Evolutionary conservation across 2,329 filamentous ascomycete species (phyloP).

Genomic region (Nakataea oryzae): DNA sequence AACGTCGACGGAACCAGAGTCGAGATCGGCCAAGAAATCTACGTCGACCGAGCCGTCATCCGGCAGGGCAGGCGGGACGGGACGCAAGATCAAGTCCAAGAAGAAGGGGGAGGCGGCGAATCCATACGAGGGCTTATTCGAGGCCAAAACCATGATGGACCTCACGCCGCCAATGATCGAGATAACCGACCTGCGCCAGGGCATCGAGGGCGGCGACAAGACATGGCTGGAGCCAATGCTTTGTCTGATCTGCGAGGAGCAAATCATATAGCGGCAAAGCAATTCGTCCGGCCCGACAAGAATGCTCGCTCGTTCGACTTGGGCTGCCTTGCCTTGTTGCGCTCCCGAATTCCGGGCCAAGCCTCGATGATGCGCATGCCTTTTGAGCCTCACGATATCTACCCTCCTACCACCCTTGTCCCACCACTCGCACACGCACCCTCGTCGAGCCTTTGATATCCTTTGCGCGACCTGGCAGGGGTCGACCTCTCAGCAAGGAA

Average conservation of each 20-base stretch:
- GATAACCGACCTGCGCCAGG: slow-evolving; percentile 38
- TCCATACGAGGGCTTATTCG: slow-evolving; percentile 41
- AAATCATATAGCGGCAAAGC: slow-evolving; percentile 26
- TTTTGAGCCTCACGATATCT: background rate
- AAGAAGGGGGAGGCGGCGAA: slow-evolving; percentile 15
- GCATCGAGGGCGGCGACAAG: slow-evolving; percentile 36
- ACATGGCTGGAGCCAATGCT: slow-evolving; percentile 40
- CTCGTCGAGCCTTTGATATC: background rate
- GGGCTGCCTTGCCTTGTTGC: background rate
- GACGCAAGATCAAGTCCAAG: slow-evolving; percentile 1
- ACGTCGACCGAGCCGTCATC: slow-evolving; percentile 8
- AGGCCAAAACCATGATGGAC: slow-evolving; percentile 36
- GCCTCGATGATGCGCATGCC: background rate
- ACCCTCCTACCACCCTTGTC: background rate
- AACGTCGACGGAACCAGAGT: background rate
- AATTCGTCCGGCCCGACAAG: background rate
- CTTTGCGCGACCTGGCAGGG: too few relatives aligned
- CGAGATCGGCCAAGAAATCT: background rate
- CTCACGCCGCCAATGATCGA: slow-evolving; percentile 37
- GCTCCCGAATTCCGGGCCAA: too few relatives aligned
- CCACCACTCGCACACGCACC: background rate
- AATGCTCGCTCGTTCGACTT: too few relatives aligned
- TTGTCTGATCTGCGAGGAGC: slow-evolving; percentile 39
- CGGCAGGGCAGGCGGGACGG: slow-evolving; percentile 5
- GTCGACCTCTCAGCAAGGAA: too few relatives aligned